A percentile compares a stretch with the other conserved stretches of the same genome.
phyloP scores from a whole-genome alignment of 306 rosid species.

The Crataegus laevigata region DNA sequence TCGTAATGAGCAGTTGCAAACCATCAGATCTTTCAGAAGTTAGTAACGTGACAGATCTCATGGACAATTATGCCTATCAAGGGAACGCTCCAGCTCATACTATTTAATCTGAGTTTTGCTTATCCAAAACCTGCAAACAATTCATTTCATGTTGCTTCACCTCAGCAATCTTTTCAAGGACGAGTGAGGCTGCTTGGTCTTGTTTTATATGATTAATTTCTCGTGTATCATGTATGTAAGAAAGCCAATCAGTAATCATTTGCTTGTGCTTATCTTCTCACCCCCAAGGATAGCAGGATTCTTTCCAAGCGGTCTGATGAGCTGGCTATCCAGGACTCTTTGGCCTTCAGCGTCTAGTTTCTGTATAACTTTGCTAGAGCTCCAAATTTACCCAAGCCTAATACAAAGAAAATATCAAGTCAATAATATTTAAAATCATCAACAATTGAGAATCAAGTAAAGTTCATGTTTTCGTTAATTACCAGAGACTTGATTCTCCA shows the following conservation, averaged over 20 bases:
- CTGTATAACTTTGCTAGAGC: conserved; percentile 50
- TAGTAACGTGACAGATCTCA: neutral
- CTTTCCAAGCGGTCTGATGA: too few relatives aligned
- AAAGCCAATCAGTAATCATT: neutral
- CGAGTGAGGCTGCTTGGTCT: conserved; percentile 51
- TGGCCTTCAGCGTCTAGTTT: too few relatives aligned
- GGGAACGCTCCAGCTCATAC: too few relatives aligned
- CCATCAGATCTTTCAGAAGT: conserved; percentile 18
- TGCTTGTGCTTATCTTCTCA: conserved; percentile 14
- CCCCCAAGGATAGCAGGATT: too few relatives aligned
- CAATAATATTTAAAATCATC: neutral
- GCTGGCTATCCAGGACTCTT: too few relatives aligned
- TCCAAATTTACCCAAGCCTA: conserved; percentile 36
- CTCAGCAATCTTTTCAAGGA: too few relatives aligned
- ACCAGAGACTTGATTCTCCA: conserved; percentile 59
- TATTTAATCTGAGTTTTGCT: too few relatives aligned
- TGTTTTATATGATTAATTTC: neutral
- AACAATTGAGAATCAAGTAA: neutral
- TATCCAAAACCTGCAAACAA: too few relatives aligned
- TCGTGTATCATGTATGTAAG: neutral
- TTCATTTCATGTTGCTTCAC: too few relatives aligned
- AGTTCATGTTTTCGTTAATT: neutral
- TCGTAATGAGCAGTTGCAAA: conserved; percentile 43
- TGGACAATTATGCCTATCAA: too few relatives aligned
- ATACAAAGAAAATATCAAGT: neutral